phyloP scores from a whole-genome alignment of 352 stramenopile species.

The Phytophthora lateralis region DNA sequence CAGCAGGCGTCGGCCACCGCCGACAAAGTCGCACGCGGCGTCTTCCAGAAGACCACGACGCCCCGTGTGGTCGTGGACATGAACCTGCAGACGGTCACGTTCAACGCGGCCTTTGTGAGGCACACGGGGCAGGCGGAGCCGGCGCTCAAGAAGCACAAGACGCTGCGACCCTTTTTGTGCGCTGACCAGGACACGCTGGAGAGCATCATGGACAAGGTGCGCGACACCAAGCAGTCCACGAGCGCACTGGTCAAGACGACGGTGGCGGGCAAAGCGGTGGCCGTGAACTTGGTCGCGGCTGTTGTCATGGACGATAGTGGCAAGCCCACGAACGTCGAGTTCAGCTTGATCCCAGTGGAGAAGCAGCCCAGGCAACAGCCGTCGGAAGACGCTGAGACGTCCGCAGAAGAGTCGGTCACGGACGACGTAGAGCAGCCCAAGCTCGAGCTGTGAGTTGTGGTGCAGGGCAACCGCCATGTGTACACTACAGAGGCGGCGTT shows the following conservation, averaged over 20 bases:
- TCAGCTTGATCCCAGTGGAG: slow-evolving; percentile 58
- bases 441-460: slow-evolving; percentile 19
- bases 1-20: slow-evolving; percentile 39
- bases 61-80: slow-evolving; percentile 63
- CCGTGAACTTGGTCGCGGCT: slow-evolving; percentile 55
- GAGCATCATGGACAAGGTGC: slow-evolving; percentile 49
- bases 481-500: slow-evolving; percentile 22
- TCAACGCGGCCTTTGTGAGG: slow-evolving; percentile 68
- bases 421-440: slow-evolving; percentile 30
- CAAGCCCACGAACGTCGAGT: slow-evolving; percentile 67
- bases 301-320: slow-evolving; percentile 53
- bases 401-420: slow-evolving; percentile 36
- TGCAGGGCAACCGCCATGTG: slow-evolving; percentile 11
- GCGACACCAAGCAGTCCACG: slow-evolving; percentile 50
- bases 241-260: slow-evolving; percentile 41
- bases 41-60: slow-evolving; percentile 69
- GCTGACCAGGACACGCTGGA: slow-evolving; percentile 50
- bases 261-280: slow-evolving; percentile 28
- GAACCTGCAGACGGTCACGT: slow-evolving; percentile 57
- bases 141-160: slow-evolving; percentile 65
- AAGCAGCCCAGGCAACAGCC: slow-evolving; percentile 11
- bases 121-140: slow-evolving; percentile 51
- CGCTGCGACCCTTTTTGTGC: slow-evolving; percentile 55
- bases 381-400: slow-evolving; percentile 39
- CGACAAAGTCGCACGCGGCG: slow-evolving; percentile 43